Base-by-base conservation (phyloP, 371 early-diverging fungal species). In the Mortierella polycephala region DNA sequence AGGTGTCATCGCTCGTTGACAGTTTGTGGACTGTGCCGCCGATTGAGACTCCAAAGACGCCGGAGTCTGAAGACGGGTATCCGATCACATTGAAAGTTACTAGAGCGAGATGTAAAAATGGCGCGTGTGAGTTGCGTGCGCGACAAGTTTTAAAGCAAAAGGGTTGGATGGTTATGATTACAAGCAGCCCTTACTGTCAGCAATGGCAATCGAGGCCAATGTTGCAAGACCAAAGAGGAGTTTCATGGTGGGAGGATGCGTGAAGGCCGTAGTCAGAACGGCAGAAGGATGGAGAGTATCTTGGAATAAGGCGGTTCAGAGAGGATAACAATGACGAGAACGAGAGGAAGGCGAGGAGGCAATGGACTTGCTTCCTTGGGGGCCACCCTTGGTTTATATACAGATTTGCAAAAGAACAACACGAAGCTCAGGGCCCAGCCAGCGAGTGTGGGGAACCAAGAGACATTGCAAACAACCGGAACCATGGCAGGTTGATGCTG, bases 41-140 rank as follows among this genome's bases (percentile, higher is more conserved):
- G 49, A 69, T 61, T 18, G 52, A 60, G 55, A 74, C 75, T 6
- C 75, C 75, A 37, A 74, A 74, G 44, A 13, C 30, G 61, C 61
- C 61, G 12, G 42, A 23, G 14, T 39, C 0, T 1, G 57, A 8
- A 5, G 69, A 51, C 4, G 75, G 75, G 37, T 69, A 74, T 5
- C 75, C 75, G 54, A 74, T 54, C 16, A 74, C 75, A 42, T 64
- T 68, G 56, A 63, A 74, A 4, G 59, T 55, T 40, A 74, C 75
- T 74, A 57, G 12, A 18, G 13, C 42, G 16, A 14, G 47, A 5
- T 5, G 47, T 12, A n/a, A 10, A 47, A 5, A n/a, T 14, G 47
- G 16, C 12, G 47, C 12, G 47, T 5, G 47, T 14, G 47, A n/a
- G 47, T 11, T 12, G 47, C 10, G 47, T 12, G 12, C 10, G n/a